A percentile compares a stretch with the other conserved stretches of the same genome.
phyloP scores from a whole-genome alignment of 2,329 filamentous ascomycete genomes.

The Fusarium pilosicola region DNA sequence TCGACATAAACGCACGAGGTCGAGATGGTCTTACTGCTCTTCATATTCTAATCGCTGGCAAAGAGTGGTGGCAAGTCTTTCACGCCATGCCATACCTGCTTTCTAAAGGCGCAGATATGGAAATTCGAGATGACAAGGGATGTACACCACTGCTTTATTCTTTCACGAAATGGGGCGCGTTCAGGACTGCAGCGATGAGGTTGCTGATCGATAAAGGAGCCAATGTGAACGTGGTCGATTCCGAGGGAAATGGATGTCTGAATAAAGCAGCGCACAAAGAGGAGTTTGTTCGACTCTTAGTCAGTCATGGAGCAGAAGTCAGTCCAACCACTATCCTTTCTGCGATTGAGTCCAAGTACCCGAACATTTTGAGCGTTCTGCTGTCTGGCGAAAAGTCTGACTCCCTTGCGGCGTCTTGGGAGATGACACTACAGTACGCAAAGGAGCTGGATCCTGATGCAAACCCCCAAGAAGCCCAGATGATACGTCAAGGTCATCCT shows the following conservation, averaged over 20 bases:
- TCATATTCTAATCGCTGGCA: constrained; percentile 9
- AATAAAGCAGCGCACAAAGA: neutral
- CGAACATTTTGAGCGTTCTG: constrained; percentile 1
- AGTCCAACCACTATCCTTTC: neutral
- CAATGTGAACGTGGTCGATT: constrained; percentile 19
- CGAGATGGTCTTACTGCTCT: neutral
- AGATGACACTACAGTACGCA: neutral
- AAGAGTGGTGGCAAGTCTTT: constrained; percentile 30
- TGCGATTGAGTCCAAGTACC: neutral
- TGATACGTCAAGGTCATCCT: constrained; percentile 5
- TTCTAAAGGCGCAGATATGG: constrained; percentile 26
- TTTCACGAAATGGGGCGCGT: neutral
- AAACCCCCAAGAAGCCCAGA: neutral
- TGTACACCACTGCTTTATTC: constrained; percentile 22
- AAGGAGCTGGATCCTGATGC: neutral
- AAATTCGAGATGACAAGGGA: constrained; percentile 1
- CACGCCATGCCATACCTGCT: constrained; percentile 33
- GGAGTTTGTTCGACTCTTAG: constrained; percentile 14
- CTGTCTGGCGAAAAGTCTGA: constrained; percentile 5
- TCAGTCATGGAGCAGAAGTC: constrained; percentile 21
- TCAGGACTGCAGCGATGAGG: neutral
- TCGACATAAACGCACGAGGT: neutral
- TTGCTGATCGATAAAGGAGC: constrained; percentile 18
- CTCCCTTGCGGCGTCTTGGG: neutral
- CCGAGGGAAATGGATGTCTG: neutral